Percentiles rank a stretch among this genome's conserved stretches.
Evolutionary conservation across 108 stramenopile genomes (phyloP).

Genomic region (Chaetoceros muelleri): DNA sequence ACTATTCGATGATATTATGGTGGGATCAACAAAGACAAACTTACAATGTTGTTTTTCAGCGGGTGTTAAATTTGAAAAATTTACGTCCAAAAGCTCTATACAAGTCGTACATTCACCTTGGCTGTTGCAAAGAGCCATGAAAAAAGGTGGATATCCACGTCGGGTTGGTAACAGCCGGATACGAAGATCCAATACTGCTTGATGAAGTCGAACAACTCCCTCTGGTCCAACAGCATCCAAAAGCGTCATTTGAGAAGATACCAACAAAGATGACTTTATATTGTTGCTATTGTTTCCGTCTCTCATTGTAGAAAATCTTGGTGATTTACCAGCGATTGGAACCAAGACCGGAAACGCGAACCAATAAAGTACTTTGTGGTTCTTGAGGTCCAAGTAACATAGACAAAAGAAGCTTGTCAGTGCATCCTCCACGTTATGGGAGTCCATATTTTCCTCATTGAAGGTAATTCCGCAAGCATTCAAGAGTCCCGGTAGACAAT

Average conservation of each 20-base stretch:
- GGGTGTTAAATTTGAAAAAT: no score
- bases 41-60: conserved; percentile 9
- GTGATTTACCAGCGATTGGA: background rate
- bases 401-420: conserved; percentile 32
- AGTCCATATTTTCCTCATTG: conserved; percentile 2
- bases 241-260: no score
- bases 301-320: background rate
- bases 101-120: background rate
- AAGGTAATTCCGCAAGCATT: background rate
- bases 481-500: conserved; percentile 19
- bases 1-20: background rate
- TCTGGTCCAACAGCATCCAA: no score
- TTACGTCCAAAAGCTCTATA: no score
- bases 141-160: conserved; percentile 4
- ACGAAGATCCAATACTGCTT: no score
- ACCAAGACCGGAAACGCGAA: conserved; percentile 75
- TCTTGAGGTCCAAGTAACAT: conserved; percentile 66
- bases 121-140: background rate
- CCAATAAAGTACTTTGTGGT: conserved; percentile 77
- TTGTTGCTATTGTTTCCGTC: background rate
- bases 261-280: no score
- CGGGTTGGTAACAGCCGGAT: no score
- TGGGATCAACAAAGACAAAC: conserved; percentile 70
- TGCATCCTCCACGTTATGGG: conserved; percentile 13
- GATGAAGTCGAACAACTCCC: no score